Evolutionary conservation across 2,329 filamentous ascomycete species (phyloP).

Genomic region (Pseudogymnoascus sp.): DNA sequence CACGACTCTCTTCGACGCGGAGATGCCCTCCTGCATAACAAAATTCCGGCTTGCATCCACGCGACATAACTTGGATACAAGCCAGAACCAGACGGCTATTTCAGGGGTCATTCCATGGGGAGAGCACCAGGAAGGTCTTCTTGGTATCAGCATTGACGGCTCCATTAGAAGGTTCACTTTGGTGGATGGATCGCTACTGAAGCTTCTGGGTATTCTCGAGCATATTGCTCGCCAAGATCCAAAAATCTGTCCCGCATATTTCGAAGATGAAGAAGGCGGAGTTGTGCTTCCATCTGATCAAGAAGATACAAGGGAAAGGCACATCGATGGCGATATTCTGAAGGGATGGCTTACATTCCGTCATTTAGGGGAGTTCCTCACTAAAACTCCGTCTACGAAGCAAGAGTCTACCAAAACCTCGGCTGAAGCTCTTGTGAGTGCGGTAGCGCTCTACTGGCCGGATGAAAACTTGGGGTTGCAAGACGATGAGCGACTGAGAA

Average conservation of each 20-base stretch:
- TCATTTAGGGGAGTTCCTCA: conserved; percentile 38
- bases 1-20: conserved; percentile 41
- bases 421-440: neutral
- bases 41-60: conserved; percentile 45
- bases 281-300: neutral
- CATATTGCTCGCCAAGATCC: conserved; percentile 50
- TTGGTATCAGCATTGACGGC: conserved; percentile 64
- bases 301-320: conserved; percentile 38
- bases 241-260: conserved; percentile 37
- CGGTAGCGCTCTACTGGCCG: conserved; percentile 23
- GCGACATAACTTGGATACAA: conserved; percentile 36
- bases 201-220: conserved; percentile 66
- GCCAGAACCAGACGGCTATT: conserved; percentile 28
- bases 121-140: conserved; percentile 34
- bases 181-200: conserved; percentile 55
- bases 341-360: conserved; percentile 43
- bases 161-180: conserved; percentile 63
- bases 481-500: neutral
- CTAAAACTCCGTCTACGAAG: neutral
- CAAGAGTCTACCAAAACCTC: neutral
- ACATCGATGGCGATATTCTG: conserved; percentile 62
- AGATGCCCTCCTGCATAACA: conserved; percentile 45
- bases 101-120: conserved; percentile 23
- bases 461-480: conserved; percentile 19
- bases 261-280: neutral